Conservation (phyloP, 352 stramenopile species). For the Phytophthora colocasiae region DNA sequence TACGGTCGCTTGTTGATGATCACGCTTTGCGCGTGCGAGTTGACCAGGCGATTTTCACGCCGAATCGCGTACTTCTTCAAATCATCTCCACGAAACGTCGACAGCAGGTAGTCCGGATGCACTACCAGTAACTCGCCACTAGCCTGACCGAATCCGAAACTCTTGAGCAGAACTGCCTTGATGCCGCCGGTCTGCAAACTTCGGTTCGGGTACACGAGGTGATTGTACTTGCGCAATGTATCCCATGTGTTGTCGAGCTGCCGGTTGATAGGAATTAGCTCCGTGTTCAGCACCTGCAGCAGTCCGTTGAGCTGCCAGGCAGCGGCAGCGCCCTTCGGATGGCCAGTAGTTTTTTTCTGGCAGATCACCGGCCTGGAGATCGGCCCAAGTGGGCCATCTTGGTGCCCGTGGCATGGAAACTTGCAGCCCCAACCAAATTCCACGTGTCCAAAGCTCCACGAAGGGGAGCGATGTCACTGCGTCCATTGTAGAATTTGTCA, state of each 20-base stretch:
- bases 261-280: constrained; percentile 80
- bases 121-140: constrained; percentile 79
- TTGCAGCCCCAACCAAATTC: constrained; percentile 85
- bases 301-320: constrained; percentile 88
- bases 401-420: constrained; percentile 88
- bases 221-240: constrained; percentile 75
- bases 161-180: constrained; percentile 86
- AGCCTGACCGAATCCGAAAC: constrained; percentile 86
- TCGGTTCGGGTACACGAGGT: constrained; percentile 85
- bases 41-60: constrained; percentile 65
- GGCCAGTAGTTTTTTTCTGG: constrained; percentile 86
- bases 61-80: constrained; percentile 36
- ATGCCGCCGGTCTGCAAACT: constrained; percentile 80
- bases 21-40: constrained; percentile 75
- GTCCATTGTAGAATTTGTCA: constrained; percentile 66
- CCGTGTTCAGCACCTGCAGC: constrained; percentile 81
- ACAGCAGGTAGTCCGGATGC: constrained; percentile 48
- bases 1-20: constrained; percentile 76
- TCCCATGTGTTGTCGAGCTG: constrained; percentile 86
- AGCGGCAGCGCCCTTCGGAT: constrained; percentile 83
- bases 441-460: constrained; percentile 79
- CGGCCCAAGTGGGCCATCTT: constrained; percentile 81
- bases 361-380: constrained; percentile 76
- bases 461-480: constrained; percentile 76
- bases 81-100: constrained; percentile 14